Conservation (phyloP, 2,329 filamentous ascomycete species). For the Fusarium buharicum region DNA sequence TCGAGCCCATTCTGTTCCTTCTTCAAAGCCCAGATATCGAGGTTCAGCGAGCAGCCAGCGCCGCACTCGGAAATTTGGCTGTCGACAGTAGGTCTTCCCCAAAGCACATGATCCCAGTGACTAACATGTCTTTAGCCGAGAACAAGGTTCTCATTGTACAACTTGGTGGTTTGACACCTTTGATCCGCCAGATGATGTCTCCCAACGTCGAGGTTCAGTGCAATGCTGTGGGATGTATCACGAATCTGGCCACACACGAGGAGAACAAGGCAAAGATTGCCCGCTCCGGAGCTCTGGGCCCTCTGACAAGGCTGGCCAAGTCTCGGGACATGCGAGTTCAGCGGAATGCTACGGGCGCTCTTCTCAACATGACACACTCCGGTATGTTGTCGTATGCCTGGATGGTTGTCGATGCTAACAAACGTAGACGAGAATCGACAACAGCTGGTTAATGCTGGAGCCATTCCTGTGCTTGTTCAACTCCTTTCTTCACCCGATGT, state of each 20-base stretch:
- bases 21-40: conserved; percentile 96
- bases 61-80: conserved; percentile 92
- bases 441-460: conserved; percentile 95
- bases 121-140: conserved; percentile 75
- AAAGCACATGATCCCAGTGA: conserved; percentile 3
- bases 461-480: conserved; percentile 97
- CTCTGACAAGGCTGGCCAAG: conserved; percentile 90
- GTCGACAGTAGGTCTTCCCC: conserved; percentile 81
- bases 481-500: conserved; percentile 92
- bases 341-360: conserved; percentile 92
- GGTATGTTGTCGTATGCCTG: conserved; percentile 65
- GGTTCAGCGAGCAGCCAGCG: conserved; percentile 95
- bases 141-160: conserved; percentile 98
- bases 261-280: conserved; percentile 99
- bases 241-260: conserved; percentile 96
- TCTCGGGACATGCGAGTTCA: conserved; percentile 99
- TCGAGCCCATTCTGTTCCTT: conserved; percentile 94
- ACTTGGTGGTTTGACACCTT: conserved; percentile 86
- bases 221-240: conserved; percentile 98
- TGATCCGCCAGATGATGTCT: conserved; percentile 98
- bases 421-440: conserved; percentile 90
- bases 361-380: conserved; percentile 99
- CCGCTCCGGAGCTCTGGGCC: conserved; percentile 89
- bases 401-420: conserved; percentile 33
- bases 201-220: conserved; percentile 98